Evolutionary conservation across 805 yeast genomes (phyloP).

Genomic region (Lachancea lanzarotensis): DNA sequence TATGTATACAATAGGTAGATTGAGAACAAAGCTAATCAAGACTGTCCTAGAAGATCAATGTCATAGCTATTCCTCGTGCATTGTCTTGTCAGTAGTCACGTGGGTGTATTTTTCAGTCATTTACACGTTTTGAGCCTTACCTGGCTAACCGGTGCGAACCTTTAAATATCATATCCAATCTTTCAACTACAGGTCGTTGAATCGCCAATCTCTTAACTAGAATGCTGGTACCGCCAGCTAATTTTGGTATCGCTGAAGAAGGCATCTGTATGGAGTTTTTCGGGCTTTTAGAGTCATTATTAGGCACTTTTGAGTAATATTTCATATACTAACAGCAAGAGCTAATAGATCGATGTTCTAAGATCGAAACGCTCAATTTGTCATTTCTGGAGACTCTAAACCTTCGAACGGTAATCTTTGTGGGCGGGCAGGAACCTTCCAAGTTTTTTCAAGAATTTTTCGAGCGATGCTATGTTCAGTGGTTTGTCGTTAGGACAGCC

Average conservation of each 20-base stretch:
- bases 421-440: slow-evolving; percentile 84
- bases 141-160: neutral
- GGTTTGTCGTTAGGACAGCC: slow-evolving; percentile 34
- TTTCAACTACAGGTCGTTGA: no score
- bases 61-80: no score
- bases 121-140: neutral
- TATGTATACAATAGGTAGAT: no score
- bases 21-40: no score
- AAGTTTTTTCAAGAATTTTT: slow-evolving; percentile 62
- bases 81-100: no score
- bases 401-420: slow-evolving; percentile 59
- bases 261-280: slow-evolving; percentile 46
- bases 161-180: neutral
- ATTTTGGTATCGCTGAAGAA: slow-evolving; percentile 84
- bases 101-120: no score
- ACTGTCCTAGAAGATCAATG: no score
- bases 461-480: slow-evolving; percentile 46
- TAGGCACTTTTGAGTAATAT: neutral
- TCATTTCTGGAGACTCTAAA: slow-evolving; percentile 72
- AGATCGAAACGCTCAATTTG: slow-evolving; percentile 65
- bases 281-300: neutral
- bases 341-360: slow-evolving; percentile 58
- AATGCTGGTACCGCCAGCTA: slow-evolving; percentile 90
- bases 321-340: neutral
- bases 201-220: neutral